Percentiles rank a stretch among this genome's conserved stretches.
Evolutionary conservation across 305 asterid genomes (phyloP).

Genomic region (Solanum hybrid): DNA sequence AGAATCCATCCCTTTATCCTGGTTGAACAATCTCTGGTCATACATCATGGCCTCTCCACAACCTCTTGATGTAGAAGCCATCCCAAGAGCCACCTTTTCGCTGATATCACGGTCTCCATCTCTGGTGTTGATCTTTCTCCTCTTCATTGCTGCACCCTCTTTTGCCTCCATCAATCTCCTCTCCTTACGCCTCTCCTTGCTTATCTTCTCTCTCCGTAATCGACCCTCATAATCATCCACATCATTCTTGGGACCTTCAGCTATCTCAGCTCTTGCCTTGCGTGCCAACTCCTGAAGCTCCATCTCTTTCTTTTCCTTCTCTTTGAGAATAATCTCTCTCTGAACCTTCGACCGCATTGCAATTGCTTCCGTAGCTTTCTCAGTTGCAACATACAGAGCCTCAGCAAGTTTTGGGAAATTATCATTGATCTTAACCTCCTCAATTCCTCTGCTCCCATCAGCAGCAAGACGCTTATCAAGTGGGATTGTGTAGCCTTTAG

Average conservation of each 20-base stretch:
- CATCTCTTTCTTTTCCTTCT: slow-evolving; percentile 26
- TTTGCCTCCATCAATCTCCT: not conserved
- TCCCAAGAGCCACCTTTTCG: not conserved
- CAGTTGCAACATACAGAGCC: slow-evolving; percentile 71
- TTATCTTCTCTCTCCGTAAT: not conserved
- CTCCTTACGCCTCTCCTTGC: not conserved
- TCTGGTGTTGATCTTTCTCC: not conserved
- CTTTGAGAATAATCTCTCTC: slow-evolving; percentile 84
- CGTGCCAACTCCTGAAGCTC: not conserved
- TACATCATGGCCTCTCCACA: slow-evolving; percentile 33
- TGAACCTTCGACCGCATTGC: slow-evolving; percentile 85
- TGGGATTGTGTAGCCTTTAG: slow-evolving; percentile 86
- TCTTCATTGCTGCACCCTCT: not conserved
- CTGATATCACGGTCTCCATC: not conserved
- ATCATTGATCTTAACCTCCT: slow-evolving; percentile 71
- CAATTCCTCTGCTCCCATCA: slow-evolving; percentile 83
- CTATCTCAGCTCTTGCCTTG: not conserved
- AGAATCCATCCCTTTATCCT: slow-evolving; percentile 92
- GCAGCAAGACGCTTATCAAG: slow-evolving; percentile 89
- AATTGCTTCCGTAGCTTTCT: slow-evolving; percentile 82
- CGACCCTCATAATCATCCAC: not conserved
- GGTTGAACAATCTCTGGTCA: slow-evolving; percentile 82
- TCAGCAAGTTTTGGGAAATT: slow-evolving; percentile 74
- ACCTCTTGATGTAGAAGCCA: not conserved
- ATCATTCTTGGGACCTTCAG: not conserved